Conservation (phyloP, 108 stramenopile genomes). For the Stephanodiscus triporus region DNA sequence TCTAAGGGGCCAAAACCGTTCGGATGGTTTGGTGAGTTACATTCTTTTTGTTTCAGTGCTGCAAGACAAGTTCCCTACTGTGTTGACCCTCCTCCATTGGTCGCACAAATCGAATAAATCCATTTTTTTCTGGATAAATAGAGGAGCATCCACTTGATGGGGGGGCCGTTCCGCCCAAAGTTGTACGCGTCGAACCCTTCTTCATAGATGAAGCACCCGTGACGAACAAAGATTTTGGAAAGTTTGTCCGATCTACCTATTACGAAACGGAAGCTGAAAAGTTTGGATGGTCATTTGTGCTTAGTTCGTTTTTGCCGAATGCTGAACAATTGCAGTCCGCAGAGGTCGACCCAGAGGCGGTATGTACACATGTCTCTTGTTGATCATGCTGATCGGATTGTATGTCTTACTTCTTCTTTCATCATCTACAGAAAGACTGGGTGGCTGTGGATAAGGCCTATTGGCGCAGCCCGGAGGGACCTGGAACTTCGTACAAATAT, state of each 20-base stretch:
- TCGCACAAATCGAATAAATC: constrained; percentile 24
- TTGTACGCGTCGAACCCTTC: constrained; percentile 84
- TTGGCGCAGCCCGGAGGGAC: constrained; percentile 93
- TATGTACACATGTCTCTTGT: constrained; percentile 28
- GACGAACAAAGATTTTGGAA: constrained; percentile 88
- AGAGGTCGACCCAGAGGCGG: constrained; percentile 80
- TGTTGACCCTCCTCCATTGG: neutral
- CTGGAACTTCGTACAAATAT: constrained; percentile 73
- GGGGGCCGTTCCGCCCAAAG: constrained; percentile 75
- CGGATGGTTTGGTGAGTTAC: constrained; percentile 57
- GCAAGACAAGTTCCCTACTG: neutral
- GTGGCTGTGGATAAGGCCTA: constrained; percentile 90
- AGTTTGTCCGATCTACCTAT: constrained; percentile 89
- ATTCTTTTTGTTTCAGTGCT: neutral
- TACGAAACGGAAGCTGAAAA: constrained; percentile 95
- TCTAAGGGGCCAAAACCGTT: constrained; percentile 68
- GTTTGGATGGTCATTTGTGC: constrained; percentile 94
- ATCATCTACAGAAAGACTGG: constrained; percentile 65
- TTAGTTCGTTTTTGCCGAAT: constrained; percentile 74
- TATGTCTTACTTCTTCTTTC: neutral
- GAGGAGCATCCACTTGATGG: constrained; percentile 84
- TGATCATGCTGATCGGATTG: constrained; percentile 33
- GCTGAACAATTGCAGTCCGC: constrained; percentile 49
- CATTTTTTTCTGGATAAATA: neutral
- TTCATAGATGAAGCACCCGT: constrained; percentile 80